Base-by-base conservation (phyloP, 495 filamentous ascomycete genomes). In the Rhypophila decipiens region DNA sequence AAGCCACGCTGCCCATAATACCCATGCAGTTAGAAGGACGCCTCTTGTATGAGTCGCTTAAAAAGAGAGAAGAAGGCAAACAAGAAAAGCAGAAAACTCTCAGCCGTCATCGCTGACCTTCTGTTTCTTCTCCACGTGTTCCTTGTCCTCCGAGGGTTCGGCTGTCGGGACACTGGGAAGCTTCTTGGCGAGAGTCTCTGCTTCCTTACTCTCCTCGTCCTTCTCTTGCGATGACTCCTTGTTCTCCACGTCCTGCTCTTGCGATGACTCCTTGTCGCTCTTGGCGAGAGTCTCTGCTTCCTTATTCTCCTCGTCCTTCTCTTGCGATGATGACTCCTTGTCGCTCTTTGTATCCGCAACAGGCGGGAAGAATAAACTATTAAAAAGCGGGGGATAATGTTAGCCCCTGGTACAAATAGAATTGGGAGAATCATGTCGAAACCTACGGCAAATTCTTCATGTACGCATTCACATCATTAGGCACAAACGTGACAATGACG, bases 401-500 rank as follows among this genome's bases (percentile, higher is more conserved):
- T 18, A 13, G 17, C 27, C 27, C 27, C 13, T 31, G 7, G 27
- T 31, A n/a, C n/a, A 31, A 31, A 31, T 31, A 13, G 13, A 13
- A 13, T 31, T 13, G 7, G 13, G 13, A 7, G 13, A 31, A 31
- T 31, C 27, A 5, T 4, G 9, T 10, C 19, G 24, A 42, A 9
- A 78, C 87, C 76, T 60, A 94, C 90, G 91, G 87, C 17, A 93
- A 64, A 31, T 66, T 59, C 34, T 77, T 52, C 20, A 79, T 69
- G 61, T 96, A 96, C 12, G 83, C 85, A 33, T 61, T 54, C 53
- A 82, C 77, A 64, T 96, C 90, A 66, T 91, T 89, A 27, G 59
- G 57, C 63, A 84, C 77, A 62, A 91, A 96, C 21, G 77, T 86
- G 53, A 85, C 86, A 66, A 96, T 90, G 9, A 96, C 72, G 5